phyloP scores from a whole-genome alignment of 768 basidiomycete species.

The Leucogyrophana mollusca region DNA sequence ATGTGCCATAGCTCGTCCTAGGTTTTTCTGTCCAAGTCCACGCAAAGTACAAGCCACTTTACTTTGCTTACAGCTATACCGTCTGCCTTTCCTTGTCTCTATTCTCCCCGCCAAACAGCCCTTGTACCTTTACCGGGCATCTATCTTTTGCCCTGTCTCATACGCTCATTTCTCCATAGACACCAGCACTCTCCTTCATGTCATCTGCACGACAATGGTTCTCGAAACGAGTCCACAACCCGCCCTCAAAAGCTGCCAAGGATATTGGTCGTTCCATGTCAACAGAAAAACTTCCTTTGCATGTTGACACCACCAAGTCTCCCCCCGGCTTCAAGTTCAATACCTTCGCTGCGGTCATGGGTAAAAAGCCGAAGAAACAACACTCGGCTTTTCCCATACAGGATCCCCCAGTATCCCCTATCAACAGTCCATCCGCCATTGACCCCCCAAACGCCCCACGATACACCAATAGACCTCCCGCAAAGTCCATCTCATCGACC shows the following conservation, averaged over 20 bases:
- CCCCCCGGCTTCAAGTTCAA: constrained; percentile 44
- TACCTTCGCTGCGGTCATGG: constrained; percentile 58
- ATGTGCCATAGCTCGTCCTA: neutral
- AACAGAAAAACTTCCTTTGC: constrained; percentile 24
- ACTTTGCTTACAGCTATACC: no score
- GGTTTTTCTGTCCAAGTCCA: neutral
- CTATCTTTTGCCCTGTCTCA: no score
- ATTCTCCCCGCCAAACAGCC: neutral
- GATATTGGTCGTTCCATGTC: constrained; percentile 29
- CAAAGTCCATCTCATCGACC: constrained; percentile 56
- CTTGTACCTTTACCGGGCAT: constrained; percentile 2
- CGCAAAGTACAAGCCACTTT: no score
- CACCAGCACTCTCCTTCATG: constrained; percentile 12
- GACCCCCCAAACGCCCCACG: constrained; percentile 19
- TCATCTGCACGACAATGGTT: constrained; percentile 27
- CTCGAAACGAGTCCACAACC: constrained; percentile 16
- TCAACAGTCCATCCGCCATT: constrained; percentile 13
- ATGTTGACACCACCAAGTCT: constrained; percentile 18
- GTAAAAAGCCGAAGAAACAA: constrained; percentile 60
- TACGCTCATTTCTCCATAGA: neutral
- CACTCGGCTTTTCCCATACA: constrained; percentile 51
- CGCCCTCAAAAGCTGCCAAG: constrained; percentile 17
- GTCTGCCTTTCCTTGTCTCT: neutral
- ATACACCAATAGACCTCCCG: constrained; percentile 41
- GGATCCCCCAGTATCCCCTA: constrained; percentile 36